Evolutionary conservation across 2,329 filamentous ascomycete species (phyloP), one percentile per base, ranked within the genome.

Genomic region (Ceratocystis albifundus): DNA sequence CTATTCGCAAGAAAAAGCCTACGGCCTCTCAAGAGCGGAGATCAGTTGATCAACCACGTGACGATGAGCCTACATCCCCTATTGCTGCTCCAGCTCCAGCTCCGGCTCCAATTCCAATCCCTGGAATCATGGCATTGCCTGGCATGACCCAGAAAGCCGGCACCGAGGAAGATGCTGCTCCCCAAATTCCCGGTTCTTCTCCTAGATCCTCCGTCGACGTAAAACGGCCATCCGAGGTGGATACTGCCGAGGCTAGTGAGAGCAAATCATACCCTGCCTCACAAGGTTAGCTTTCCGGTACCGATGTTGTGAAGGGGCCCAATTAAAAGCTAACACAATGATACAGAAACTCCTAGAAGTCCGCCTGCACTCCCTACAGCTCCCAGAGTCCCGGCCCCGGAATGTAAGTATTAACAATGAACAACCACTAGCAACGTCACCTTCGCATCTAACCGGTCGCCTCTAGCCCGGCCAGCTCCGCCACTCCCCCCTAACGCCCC

Each of bases 111-210:
- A 80, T 83, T 45, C 82, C 84, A 5, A 75, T 84, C 28, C 80
- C 80, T 3, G 78, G 76, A 10, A 80, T 84, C 76, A 85, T 86
- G 79, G 78, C 82, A 74, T 76, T 96, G 68, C 89, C 89, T 15
- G 89, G 89, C 8, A 84, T 96, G 82, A 81, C 84, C 10, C 67
- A 68, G 30, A 66, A 46, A 48, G 63, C 59, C 30, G 44, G 64
- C 4, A 8, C 30, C n/a, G 67, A 61, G 48, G 67, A 62, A 6
- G 67, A 66, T 25, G n/a, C 30, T 41, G 64, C 53, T 30, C 64
- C 64, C 22, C 67, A 59, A 12, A 44, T 53, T 15, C 67, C 67
- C 1, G 22, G 5, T 12, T 68, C 66, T 25, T 41, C 50, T 36
- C 64, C 63, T 10, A 48, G 63, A 20, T 59, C 66, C 4, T 50